Evolutionary conservation across 495 filamentous ascomycete species (phyloP).

Genomic region (Baudoinia panamericana): DNA sequence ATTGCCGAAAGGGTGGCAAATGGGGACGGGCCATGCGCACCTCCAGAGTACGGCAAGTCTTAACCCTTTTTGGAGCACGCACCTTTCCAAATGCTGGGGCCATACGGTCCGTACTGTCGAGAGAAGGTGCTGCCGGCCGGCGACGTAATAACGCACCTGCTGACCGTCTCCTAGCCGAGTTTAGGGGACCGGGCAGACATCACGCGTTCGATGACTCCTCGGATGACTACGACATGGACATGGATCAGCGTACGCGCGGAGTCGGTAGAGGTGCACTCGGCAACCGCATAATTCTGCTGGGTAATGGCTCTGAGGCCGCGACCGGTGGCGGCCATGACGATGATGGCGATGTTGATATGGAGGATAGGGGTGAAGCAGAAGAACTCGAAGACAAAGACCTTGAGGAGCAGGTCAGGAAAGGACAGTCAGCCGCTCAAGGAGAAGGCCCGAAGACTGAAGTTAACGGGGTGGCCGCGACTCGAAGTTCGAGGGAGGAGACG

Average conservation of each 20-base stretch:
- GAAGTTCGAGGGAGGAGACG: conserved; percentile 45
- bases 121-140: not conserved
- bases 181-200: conserved; percentile 81
- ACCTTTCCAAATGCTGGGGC: no score
- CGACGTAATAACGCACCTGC: conserved; percentile 3
- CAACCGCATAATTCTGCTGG: conserved; percentile 82
- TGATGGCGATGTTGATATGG: conserved; percentile 64
- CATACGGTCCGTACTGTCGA: not conserved
- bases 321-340: conserved; percentile 51
- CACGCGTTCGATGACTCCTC: conserved; percentile 86
- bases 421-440: conserved; percentile 14
- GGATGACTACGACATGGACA: conserved; percentile 80
- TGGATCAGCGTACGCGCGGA: conserved; percentile 46
- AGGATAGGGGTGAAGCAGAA: conserved; percentile 58
- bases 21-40: conserved; percentile 95
- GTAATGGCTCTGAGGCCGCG: conserved; percentile 81
- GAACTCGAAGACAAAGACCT: conserved; percentile 58
- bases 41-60: conserved; percentile 97
- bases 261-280: conserved; percentile 42
- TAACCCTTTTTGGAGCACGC: conserved; percentile 28
- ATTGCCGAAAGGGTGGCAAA: conserved; percentile 88
- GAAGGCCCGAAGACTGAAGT: conserved; percentile 6
- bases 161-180: conserved; percentile 56
- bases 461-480: conserved; percentile 17
- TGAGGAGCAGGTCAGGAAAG: conserved; percentile 42